phyloP scores from a whole-genome alignment of 2,329 filamentous ascomycete species.

The Microdochium trichocladiopsis region DNA sequence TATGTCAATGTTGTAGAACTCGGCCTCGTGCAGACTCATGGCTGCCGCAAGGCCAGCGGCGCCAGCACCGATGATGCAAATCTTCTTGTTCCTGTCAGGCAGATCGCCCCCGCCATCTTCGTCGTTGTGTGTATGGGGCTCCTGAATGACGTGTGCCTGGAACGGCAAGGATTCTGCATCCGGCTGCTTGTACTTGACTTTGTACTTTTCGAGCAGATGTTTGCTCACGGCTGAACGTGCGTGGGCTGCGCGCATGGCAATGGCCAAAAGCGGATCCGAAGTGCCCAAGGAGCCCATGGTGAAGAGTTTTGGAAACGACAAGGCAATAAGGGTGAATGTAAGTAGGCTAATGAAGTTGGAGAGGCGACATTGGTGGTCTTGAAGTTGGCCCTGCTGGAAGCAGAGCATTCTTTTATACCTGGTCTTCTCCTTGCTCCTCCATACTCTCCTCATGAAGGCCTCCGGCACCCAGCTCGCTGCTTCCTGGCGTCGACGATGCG shows the following conservation, averaged over 20 bases:
- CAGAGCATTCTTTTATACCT: background rate
- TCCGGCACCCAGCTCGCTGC: background rate
- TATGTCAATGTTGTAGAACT: constrained; percentile 9
- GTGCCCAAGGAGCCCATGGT: background rate
- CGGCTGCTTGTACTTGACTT: background rate
- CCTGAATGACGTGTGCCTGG: background rate
- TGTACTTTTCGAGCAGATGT: background rate
- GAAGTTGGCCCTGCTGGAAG: background rate
- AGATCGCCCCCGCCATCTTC: background rate
- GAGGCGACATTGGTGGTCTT: background rate
- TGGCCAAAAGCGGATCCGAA: background rate
- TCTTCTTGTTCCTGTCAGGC: constrained; percentile 1
- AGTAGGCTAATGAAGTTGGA: background rate
- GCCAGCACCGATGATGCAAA: constrained; percentile 8
- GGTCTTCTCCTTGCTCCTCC: background rate
- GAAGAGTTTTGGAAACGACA: no score
- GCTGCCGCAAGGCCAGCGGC: constrained; percentile 9
- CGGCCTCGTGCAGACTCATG: constrained; percentile 7
- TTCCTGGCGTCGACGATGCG: background rate
- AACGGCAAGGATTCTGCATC: background rate
- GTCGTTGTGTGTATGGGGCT: background rate
- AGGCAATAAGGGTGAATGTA: background rate
- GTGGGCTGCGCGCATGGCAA: background rate
- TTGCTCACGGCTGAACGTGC: background rate
- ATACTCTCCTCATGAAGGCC: no score